Percentiles rank a stretch among this genome's conserved stretches.
Evolutionary conservation across 2,329 filamentous ascomycete genomes (phyloP).

Genomic region (Penicillium occitanis): DNA sequence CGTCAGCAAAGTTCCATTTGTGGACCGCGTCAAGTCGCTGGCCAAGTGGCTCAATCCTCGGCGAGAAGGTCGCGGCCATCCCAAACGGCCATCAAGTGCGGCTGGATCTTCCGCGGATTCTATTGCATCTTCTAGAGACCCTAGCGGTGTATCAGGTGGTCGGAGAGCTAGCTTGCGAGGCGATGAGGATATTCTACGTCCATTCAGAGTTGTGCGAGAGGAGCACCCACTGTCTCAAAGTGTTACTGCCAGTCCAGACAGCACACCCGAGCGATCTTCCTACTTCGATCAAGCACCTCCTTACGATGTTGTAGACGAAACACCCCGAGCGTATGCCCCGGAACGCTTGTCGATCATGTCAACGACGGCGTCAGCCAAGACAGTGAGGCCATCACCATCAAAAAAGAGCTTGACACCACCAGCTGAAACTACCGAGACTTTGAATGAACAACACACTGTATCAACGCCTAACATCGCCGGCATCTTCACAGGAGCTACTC

Average conservation of each 20-base stretch:
- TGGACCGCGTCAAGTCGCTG: slow-evolving; percentile 81
- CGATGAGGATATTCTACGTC: slow-evolving; percentile 57
- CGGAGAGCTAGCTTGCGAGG: slow-evolving; percentile 59
- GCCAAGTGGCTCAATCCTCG: slow-evolving; percentile 59
- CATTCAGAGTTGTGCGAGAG: slow-evolving; percentile 51
- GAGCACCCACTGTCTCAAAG: slow-evolving; percentile 77
- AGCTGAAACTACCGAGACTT: not conserved
- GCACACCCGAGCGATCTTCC: slow-evolving; percentile 32
- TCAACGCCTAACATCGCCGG: slow-evolving; percentile 38
- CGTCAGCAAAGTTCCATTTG: slow-evolving; percentile 82
- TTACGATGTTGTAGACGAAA: slow-evolving; percentile 9
- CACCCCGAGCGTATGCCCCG: slow-evolving; percentile 38
- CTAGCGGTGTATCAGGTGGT: slow-evolving; percentile 46
- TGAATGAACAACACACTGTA: slow-evolving; percentile 28
- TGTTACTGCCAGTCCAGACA: slow-evolving; percentile 66
- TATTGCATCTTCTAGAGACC: slow-evolving; percentile 56
- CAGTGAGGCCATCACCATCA: slow-evolving; percentile 40
- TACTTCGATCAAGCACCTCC: slow-evolving; percentile 37
- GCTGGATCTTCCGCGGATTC: slow-evolving; percentile 57
- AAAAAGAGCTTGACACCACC: not conserved
- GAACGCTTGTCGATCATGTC: slow-evolving; percentile 45
- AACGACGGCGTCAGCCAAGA: slow-evolving; percentile 49
- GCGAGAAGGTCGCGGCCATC: slow-evolving; percentile 37
- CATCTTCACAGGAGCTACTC: slow-evolving; percentile 41
- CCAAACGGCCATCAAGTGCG: slow-evolving; percentile 54